These are phyloP conservation scores for Dictyostelium gargantuum DNA, from an alignment of 208 protist genomes.

Conservation along the genomic window DNA sequence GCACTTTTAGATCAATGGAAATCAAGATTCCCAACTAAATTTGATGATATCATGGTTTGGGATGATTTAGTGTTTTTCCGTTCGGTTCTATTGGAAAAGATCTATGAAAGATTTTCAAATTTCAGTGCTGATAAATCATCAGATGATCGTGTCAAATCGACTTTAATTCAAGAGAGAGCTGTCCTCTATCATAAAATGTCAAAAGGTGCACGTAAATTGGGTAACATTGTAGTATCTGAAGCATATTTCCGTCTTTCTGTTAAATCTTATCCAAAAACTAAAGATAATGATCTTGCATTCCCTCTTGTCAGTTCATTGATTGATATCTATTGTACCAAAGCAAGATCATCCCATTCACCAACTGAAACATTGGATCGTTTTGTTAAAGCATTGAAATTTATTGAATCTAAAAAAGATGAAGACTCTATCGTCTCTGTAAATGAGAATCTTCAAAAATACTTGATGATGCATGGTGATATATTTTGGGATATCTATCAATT, in stretches of 20 bases:
- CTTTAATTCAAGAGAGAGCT: conserved; percentile 67
- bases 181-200: conserved; percentile 75
- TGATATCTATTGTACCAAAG: conserved; percentile 81
- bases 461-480: conserved; percentile 63
- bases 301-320: conserved; percentile 79
- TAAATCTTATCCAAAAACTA: conserved; percentile 69
- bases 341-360: conserved; percentile 1
- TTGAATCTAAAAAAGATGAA: conserved; percentile 72
- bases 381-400: conserved; percentile 75
- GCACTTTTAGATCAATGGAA: conserved; percentile 40
- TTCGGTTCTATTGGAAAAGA: conserved; percentile 76
- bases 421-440: conserved; percentile 8
- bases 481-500: conserved; percentile 46
- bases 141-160: conserved; percentile 60
- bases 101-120: conserved; percentile 73
- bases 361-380: conserved; percentile 64
- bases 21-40: conserved; percentile 24
- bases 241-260: conserved; percentile 79
- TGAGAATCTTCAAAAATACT: conserved; percentile 56
- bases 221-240: conserved; percentile 80
- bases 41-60: conserved; percentile 81
- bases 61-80: conserved; percentile 80
- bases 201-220: conserved; percentile 78
- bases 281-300: conserved; percentile 72
- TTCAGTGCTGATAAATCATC: conserved; percentile 17